A percentile compares a stretch with the other conserved stretches of the same genome.
Conservation (phyloP, 2,329 filamentous ascomycete genomes). For the Nemania sp. region DNA sequence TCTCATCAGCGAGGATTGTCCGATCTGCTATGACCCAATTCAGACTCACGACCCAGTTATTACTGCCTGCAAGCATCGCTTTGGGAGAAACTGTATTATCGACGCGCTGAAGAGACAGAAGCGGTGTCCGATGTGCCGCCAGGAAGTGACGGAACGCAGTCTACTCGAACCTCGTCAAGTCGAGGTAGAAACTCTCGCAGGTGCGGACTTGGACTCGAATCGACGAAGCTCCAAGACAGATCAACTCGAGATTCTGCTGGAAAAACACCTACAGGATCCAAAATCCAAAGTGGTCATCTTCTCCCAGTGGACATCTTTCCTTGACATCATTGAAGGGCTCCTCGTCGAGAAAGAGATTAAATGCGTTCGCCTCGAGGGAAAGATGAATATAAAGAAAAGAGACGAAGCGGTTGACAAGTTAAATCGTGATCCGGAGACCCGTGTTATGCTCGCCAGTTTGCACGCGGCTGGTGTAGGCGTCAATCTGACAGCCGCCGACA, state of each 20-base stretch:
- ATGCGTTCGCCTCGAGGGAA: constrained; percentile 78
- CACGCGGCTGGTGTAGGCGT: constrained; percentile 83
- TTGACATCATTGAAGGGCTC: constrained; percentile 72
- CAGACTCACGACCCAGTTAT: constrained; percentile 69
- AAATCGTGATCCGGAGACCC: constrained; percentile 67
- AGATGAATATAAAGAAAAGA: constrained; percentile 71
- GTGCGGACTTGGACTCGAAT: constrained; percentile 59
- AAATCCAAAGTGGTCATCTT: constrained; percentile 74
- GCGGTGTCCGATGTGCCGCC: constrained; percentile 85
- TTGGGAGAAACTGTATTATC: constrained; percentile 74
- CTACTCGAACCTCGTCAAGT: constrained; percentile 69
- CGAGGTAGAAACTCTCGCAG: constrained; percentile 32
- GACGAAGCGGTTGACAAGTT: constrained; percentile 72
- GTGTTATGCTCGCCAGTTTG: constrained; percentile 80
- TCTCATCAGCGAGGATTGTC: constrained; percentile 80
- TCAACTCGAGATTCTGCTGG: constrained; percentile 74
- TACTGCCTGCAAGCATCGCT: constrained; percentile 82
- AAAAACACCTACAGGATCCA: constrained; percentile 66
- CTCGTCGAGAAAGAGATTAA: constrained; percentile 63
- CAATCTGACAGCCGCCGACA: constrained; percentile 84
- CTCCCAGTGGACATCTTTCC: constrained; percentile 77
- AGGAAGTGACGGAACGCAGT: constrained; percentile 62
- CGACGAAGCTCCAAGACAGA: constrained; percentile 81
- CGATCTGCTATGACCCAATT: constrained; percentile 77
- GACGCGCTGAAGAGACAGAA: constrained; percentile 74